phyloP scores from a whole-genome alignment of 768 basidiomycete genomes.

The Hirschioporus abietinus region DNA sequence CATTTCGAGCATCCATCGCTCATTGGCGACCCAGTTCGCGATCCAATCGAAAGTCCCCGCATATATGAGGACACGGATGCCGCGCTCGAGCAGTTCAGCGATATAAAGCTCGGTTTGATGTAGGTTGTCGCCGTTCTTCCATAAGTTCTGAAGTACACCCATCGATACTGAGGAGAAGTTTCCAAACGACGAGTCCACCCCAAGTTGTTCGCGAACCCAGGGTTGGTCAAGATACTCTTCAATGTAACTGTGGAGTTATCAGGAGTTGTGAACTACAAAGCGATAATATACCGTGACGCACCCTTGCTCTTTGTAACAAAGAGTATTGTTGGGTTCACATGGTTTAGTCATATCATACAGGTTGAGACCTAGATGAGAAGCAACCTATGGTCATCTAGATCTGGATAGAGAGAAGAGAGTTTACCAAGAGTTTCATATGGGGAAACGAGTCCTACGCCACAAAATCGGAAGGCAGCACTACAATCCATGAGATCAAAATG shows the following conservation, averaged over 20 bases:
- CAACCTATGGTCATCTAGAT: background rate
- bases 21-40: constrained; percentile 27
- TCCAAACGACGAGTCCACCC: constrained; percentile 47
- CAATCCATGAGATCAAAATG: constrained; percentile 28
- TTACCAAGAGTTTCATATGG: constrained; percentile 10
- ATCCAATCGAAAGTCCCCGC: constrained; percentile 24
- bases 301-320: constrained; percentile 57
- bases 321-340: constrained; percentile 47
- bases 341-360: constrained; percentile 66
- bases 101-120: constrained; percentile 30
- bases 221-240: constrained; percentile 55
- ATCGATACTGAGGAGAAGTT: constrained; percentile 37
- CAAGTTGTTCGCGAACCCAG: constrained; percentile 47
- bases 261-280: background rate
- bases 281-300: constrained; percentile 15
- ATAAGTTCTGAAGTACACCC: constrained; percentile 46
- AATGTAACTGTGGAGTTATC: constrained; percentile 40
- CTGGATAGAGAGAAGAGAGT: constrained; percentile 16
- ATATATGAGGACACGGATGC: constrained; percentile 27
- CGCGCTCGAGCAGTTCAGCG: constrained; percentile 31
- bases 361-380: constrained; percentile 34
- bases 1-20: constrained; percentile 28
- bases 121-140: constrained; percentile 33
- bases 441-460: constrained; percentile 13
- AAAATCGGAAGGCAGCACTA: constrained; percentile 27